Base-by-base conservation (phyloP, 2,329 filamentous ascomycete species). In the Ilyonectria destructans region DNA sequence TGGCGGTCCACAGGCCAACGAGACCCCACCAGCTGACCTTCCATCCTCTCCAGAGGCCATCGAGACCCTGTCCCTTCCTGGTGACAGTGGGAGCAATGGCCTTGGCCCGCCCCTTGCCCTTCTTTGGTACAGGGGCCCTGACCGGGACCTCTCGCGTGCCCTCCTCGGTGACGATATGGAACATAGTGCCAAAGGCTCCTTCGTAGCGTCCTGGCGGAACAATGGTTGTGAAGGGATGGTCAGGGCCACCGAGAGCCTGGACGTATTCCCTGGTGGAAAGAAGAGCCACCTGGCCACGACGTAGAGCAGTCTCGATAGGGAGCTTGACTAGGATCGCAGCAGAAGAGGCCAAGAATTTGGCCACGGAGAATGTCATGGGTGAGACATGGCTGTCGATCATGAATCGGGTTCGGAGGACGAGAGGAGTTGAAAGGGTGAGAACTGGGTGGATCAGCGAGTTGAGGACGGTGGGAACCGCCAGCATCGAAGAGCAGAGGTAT, bases 161-260 rank as follows among this genome's bases (percentile, higher is more conserved):
- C 80, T 99, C 96, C 75, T 97, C 93, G 40, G 91, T 88, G 1
- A 93, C 87, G 69, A 99, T 96, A 68, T 89, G 89, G 86, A 94
- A 96, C 88, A 98, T 95, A 2, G 96, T 98, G 3, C 94, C 93
- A n/a, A 96, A 80, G 1, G 97, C 87, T n/a, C 96, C 96, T 37
- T 89, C 86, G 80, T 97, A 99, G 4, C 89, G 89, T 2, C 95
- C 95, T 0, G 93, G 86, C 2, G 93, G 90, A 1, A 98, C 90
- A 62, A 98, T 91, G 0, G 94, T 95, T 62, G 94, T 90, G 52
- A 93, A 78, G 55, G 81, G 79, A 35, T 80, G 79, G 4, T 79
- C 80, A 31, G 80, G 77, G 49, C 77, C 76, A 21, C 86, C 83
- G 3, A 89, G 80, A 0, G 89, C 88, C 12, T 80, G 79, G 2